These are phyloP conservation scores for Lactarius hatsudake DNA, from an alignment of 768 basidiomycete species.

Conservation along the genomic window DNA sequence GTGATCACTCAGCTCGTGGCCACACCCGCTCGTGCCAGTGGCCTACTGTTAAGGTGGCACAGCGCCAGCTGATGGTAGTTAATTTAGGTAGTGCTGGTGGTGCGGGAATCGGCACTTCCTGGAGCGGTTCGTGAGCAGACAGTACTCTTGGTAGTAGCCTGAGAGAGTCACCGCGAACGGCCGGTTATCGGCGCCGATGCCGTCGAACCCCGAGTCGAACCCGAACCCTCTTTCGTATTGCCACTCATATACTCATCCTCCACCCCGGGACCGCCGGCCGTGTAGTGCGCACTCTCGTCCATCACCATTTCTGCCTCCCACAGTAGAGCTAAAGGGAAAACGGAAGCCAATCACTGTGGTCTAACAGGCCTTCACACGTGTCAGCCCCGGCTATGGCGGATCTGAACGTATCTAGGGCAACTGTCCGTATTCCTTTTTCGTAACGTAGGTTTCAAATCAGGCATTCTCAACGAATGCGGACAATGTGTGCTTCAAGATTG, in stretches of 20 bases:
- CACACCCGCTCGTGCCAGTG: no score
- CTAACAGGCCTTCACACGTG: neutral
- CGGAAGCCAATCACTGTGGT: neutral
- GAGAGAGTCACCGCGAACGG: no score
- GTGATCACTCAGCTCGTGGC: no score
- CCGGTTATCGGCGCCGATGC: neutral
- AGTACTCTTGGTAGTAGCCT: conserved; percentile 40
- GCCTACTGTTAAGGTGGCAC: conserved; percentile 31
- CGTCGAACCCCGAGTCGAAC: conserved; percentile 11
- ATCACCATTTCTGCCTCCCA: conserved; percentile 5
- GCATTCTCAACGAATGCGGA: neutral
- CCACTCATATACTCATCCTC: neutral
- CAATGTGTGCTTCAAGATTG: neutral
- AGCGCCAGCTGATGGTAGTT: conserved; percentile 37
- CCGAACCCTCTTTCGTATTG: conserved; percentile 5
- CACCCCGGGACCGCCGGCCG: neutral
- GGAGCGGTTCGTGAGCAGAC: conserved; percentile 30
- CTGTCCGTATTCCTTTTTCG: conserved; percentile 9
- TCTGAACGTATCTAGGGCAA: neutral
- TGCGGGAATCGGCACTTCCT: conserved; percentile 32
- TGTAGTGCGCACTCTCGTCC: conserved; percentile 11
- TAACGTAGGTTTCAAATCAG: neutral
- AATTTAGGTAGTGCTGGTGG: conserved; percentile 38
- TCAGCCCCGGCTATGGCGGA: neutral
- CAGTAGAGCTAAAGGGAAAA: neutral